Percentiles rank a stretch among this genome's conserved stretches.
These are phyloP conservation scores for Fusarium protoensiforme DNA, from an alignment of 2,329 filamentous ascomycete genomes.

Conservation along the genomic window DNA sequence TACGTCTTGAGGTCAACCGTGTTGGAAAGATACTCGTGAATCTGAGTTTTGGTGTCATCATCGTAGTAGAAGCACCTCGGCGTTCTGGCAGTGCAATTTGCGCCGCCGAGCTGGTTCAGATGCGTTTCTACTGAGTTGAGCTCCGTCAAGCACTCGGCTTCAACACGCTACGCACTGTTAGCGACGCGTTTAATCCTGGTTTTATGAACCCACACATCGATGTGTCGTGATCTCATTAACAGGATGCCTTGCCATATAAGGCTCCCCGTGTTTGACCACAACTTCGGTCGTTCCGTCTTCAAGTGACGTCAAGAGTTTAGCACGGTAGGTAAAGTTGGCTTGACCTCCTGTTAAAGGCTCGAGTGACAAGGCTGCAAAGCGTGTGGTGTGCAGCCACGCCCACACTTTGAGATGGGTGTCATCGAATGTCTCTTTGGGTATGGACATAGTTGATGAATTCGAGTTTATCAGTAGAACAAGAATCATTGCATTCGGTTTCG, in stretches of 20 bases:
- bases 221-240: not conserved
- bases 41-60: not conserved
- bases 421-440: not conserved
- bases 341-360: not conserved
- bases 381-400: not conserved
- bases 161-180: not conserved
- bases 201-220: not conserved
- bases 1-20: not conserved
- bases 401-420: not conserved
- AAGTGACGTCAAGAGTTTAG: not conserved
- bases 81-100: not conserved
- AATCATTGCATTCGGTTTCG: not conserved
- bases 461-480: not conserved
- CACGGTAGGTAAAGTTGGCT: constrained; percentile 2
- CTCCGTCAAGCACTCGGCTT: not conserved
- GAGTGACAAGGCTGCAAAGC: not conserved
- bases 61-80: not conserved
- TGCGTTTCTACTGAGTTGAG: not conserved
- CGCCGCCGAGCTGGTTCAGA: rapidly evolving
- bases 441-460: not conserved
- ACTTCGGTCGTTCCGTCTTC: not conserved
- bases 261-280: constrained; percentile 7
- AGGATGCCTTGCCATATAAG: constrained; percentile 4
- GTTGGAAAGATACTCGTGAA: not conserved
- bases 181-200: not conserved